Evolutionary conservation across 2,329 filamentous ascomycete species (phyloP).

Genomic region (Iodosphaeria phyllophila): DNA sequence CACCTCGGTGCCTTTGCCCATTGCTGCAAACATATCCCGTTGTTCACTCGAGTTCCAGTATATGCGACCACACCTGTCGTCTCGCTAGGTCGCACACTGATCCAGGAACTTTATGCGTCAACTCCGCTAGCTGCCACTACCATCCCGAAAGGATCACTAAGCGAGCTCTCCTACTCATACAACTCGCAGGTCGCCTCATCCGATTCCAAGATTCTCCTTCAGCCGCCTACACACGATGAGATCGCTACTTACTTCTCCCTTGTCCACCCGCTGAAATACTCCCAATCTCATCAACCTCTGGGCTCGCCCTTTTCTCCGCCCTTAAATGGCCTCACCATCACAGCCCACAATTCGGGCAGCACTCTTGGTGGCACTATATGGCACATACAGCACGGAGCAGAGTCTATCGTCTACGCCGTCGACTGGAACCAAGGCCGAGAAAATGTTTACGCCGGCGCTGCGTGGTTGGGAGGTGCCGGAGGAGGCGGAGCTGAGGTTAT

Average conservation of each 20-base stretch:
- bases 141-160: slow-evolving; percentile 55
- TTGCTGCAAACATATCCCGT: slow-evolving; percentile 89
- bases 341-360: slow-evolving; percentile 90
- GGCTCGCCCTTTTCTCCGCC: slow-evolving; percentile 77
- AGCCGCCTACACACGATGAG: slow-evolving; percentile 67
- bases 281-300: slow-evolving; percentile 80
- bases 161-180: slow-evolving; percentile 37
- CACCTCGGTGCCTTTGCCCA: slow-evolving; percentile 90
- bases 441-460: slow-evolving; percentile 82
- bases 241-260: slow-evolving; percentile 83
- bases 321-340: slow-evolving; percentile 80
- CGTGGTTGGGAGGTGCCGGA: slow-evolving; percentile 74
- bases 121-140: slow-evolving; percentile 75
- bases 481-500: slow-evolving; percentile 76
- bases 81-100: slow-evolving; percentile 72
- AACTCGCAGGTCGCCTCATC: slow-evolving; percentile 28
- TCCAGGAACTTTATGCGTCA: slow-evolving; percentile 84
- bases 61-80: slow-evolving; percentile 92
- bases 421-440: slow-evolving; percentile 98
- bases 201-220: slow-evolving; percentile 36
- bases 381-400: slow-evolving; percentile 93
- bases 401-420: slow-evolving; percentile 92
- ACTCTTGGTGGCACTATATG: slow-evolving; percentile 95
- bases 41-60: slow-evolving; percentile 80
- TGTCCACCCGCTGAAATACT: slow-evolving; percentile 89